Conservation (phyloP, 1,284 basidiomycete species). For the Rhodotorula sp. region DNA sequence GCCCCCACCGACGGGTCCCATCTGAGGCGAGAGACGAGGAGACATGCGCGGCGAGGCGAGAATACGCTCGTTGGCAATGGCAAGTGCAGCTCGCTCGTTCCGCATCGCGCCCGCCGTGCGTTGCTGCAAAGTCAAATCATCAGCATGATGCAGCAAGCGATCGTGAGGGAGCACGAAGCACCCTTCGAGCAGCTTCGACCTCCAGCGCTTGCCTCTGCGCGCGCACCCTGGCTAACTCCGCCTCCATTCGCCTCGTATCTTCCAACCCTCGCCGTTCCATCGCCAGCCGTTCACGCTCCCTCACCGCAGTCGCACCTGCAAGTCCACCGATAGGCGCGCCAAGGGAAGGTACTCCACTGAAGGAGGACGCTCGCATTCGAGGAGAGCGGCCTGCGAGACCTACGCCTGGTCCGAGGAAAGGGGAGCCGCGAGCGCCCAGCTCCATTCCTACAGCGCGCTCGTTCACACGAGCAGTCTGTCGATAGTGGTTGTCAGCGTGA, state of each 20-base stretch:
- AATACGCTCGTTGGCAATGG: constrained; percentile 7
- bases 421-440: not conserved
- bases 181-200: constrained; percentile 12
- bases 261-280: not conserved
- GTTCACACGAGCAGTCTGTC: constrained; percentile 6
- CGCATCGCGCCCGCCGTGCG: not conserved
- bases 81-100: constrained; percentile 6
- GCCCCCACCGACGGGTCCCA: not conserved
- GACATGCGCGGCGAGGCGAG: constrained; percentile 7
- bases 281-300: not conserved
- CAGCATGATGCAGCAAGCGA: not conserved
- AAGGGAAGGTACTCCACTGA: not conserved
- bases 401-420: not conserved
- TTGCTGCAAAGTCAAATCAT: not conserved
- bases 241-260: constrained; percentile 2
- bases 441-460: not conserved
- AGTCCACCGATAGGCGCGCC: no score
- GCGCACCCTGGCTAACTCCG: constrained; percentile 8
- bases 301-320: not conserved
- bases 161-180: not conserved
- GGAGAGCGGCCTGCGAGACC: not conserved
- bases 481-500: not conserved
- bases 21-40: not conserved
- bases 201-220: constrained; percentile 8
- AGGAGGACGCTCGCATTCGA: constrained; percentile 12